Evolutionary conservation across 2,329 filamentous ascomycete species (phyloP).

Genomic region (Paracamarosporium sp.): DNA sequence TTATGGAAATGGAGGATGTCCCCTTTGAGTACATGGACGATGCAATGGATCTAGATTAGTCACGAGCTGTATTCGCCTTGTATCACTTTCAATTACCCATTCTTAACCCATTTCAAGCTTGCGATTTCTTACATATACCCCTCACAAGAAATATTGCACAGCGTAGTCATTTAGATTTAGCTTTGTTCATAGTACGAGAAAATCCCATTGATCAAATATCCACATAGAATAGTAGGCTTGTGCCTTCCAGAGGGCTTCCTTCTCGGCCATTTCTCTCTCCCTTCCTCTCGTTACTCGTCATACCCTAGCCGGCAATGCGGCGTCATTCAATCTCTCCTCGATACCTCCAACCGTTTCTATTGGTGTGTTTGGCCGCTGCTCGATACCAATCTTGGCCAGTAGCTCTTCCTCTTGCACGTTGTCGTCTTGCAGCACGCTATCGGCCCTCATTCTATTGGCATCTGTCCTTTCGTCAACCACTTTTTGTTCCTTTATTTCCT

Average conservation of each 20-base stretch:
- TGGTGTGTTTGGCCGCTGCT: slow-evolving; percentile 21
- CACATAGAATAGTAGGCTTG: slow-evolving; percentile 18
- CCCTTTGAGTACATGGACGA: slow-evolving; percentile 44
- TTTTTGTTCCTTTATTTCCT: background rate
- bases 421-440: slow-evolving; percentile 39
- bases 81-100: background rate
- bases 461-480: slow-evolving; percentile 16
- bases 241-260: slow-evolving; percentile 17
- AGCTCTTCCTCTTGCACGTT: slow-evolving; percentile 22
- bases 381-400: slow-evolving; percentile 30
- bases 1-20: slow-evolving; percentile 27
- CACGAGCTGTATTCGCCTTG: background rate
- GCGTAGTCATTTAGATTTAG: background rate
- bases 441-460: slow-evolving; percentile 33
- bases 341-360: slow-evolving; percentile 26
- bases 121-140: background rate
- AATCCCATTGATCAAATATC: slow-evolving; percentile 9
- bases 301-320: background rate
- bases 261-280: background rate
- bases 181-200: background rate
- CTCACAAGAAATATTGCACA: background rate
- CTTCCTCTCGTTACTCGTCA: background rate
- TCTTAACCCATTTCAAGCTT: slow-evolving; percentile 9
- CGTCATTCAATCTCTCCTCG: slow-evolving; percentile 22
- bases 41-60: slow-evolving; percentile 43